These are phyloP conservation scores for Ambrosia hybrid DNA, from an alignment of 140 eudicot species.

Conservation along the genomic window DNA sequence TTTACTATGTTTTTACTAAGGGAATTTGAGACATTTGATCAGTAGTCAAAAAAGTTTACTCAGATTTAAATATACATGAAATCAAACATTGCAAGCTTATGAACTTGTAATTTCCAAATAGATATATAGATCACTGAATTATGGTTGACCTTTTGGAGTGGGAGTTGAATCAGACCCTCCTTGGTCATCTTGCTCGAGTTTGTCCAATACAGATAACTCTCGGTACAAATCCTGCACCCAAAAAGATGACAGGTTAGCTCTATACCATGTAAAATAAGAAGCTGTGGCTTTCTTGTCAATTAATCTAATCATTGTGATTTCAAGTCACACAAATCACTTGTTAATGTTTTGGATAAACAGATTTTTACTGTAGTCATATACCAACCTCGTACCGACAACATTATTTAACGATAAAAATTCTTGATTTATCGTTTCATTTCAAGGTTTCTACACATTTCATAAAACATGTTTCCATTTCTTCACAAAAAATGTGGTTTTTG, in stretches of 20 bases:
- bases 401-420: no score
- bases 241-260: constrained; percentile 13
- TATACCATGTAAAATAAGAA: constrained; percentile 4
- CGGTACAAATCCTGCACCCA: constrained; percentile 69
- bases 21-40: constrained; percentile 6
- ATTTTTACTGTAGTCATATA: background rate
- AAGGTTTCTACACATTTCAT: background rate
- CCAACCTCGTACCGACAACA: background rate
- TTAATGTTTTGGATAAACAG: background rate
- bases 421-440: background rate
- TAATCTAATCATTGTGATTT: background rate
- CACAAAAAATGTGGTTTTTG: background rate
- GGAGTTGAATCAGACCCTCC: constrained; percentile 38
- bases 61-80: background rate
- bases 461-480: background rate
- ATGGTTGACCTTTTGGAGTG: constrained; percentile 43
- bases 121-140: background rate
- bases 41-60: background rate
- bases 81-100: constrained; percentile 2
- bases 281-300: background rate
- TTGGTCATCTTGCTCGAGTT: constrained; percentile 56
- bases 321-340: background rate
- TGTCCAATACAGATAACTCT: constrained; percentile 60
- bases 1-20: background rate
- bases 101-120: constrained; percentile 2